A percentile compares a stretch with the other conserved stretches of the same genome.
Evolutionary conservation across 2,329 filamentous ascomycete species (phyloP).

Genomic region (Sphaerulina musiva): DNA sequence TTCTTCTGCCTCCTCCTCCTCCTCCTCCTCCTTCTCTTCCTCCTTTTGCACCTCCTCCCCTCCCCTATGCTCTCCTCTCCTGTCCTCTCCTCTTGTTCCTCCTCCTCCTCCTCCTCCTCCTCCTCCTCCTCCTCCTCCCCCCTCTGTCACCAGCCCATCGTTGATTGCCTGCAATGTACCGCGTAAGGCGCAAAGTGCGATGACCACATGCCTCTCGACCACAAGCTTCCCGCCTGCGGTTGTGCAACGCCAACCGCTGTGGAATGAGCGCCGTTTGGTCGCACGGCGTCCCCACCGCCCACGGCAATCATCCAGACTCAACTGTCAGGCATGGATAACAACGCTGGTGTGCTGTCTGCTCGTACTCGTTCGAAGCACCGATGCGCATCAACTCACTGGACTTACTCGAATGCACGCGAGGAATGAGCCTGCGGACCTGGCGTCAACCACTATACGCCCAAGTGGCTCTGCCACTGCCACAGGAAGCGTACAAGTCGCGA

Average conservation of each 20-base stretch:
- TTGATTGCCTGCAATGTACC: slow-evolving; percentile 16
- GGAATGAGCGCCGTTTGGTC: slow-evolving; percentile 22
- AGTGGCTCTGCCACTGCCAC: slow-evolving; percentile 18
- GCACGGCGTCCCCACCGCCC: slow-evolving; percentile 18
- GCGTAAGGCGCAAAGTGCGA: slow-evolving; percentile 23
- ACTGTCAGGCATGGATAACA: slow-evolving; percentile 7
- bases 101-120: background rate
- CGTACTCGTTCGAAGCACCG: slow-evolving; percentile 19
- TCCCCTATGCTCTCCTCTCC: too few relatives aligned
- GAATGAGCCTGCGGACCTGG: slow-evolving; percentile 18
- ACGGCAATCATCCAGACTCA: slow-evolving; percentile 2
- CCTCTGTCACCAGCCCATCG: background rate
- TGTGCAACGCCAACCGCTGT: slow-evolving; percentile 20
- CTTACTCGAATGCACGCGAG: slow-evolving; percentile 23
- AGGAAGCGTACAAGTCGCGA: slow-evolving; percentile 19
- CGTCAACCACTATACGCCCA: slow-evolving; percentile 15
- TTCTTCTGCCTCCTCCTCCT: too few relatives aligned
- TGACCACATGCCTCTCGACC: slow-evolving; percentile 21
- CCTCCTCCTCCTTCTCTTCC: too few relatives aligned
- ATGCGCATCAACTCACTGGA: slow-evolving; percentile 17
- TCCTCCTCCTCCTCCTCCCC: background rate
- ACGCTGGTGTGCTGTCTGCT: slow-evolving; percentile 22
- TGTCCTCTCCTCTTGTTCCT: too few relatives aligned
- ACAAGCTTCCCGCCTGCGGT: slow-evolving; percentile 20
- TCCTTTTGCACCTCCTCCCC: too few relatives aligned